These are phyloP conservation scores for Neonectria sp. DNA, from an alignment of 2,329 filamentous ascomycete species.

Conservation along the genomic window DNA sequence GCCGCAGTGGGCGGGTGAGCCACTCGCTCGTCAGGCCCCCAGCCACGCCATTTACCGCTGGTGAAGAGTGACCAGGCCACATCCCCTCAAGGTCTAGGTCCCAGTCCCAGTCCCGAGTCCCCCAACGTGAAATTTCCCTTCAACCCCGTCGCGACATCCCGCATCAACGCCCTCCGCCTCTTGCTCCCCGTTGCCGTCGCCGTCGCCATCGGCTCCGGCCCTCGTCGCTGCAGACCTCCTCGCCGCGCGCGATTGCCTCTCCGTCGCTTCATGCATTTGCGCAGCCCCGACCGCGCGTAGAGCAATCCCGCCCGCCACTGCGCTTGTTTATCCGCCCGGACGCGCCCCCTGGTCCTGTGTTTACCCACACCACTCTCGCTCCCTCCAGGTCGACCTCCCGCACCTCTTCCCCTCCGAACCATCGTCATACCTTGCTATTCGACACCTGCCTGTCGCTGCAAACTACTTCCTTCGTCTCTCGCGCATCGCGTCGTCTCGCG, in stretches of 20 bases:
- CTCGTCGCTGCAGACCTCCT: slow-evolving; percentile 45
- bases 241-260: slow-evolving; percentile 42
- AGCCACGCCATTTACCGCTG: slow-evolving; percentile 58
- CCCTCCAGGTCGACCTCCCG: slow-evolving; percentile 20
- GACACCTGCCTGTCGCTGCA: slow-evolving; percentile 27
- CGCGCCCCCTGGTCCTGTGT: slow-evolving; percentile 52
- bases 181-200: slow-evolving; percentile 43
- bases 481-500: slow-evolving; percentile 50
- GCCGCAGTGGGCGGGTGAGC: slow-evolving; percentile 21
- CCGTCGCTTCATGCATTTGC: slow-evolving; percentile 49
- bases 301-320: slow-evolving; percentile 46
- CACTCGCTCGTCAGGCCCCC: slow-evolving; percentile 47
- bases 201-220: slow-evolving; percentile 42
- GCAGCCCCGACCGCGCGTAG: slow-evolving; percentile 50
- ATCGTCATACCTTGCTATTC: slow-evolving; percentile 30
- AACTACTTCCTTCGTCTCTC: slow-evolving; percentile 36
- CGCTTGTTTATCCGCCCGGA: slow-evolving; percentile 53
- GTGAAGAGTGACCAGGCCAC: slow-evolving; percentile 46
- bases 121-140: slow-evolving; percentile 41
- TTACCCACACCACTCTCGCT: slow-evolving; percentile 49
- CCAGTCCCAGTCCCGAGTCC: slow-evolving; percentile 48
- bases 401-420: slow-evolving; percentile 34
- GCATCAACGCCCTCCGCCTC: slow-evolving; percentile 39
- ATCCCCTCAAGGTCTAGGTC: slow-evolving; percentile 43
- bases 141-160: slow-evolving; percentile 46